Evolutionary conservation across 352 stramenopile genomes (phyloP).

Genomic region (Phytophthora foliorum): DNA sequence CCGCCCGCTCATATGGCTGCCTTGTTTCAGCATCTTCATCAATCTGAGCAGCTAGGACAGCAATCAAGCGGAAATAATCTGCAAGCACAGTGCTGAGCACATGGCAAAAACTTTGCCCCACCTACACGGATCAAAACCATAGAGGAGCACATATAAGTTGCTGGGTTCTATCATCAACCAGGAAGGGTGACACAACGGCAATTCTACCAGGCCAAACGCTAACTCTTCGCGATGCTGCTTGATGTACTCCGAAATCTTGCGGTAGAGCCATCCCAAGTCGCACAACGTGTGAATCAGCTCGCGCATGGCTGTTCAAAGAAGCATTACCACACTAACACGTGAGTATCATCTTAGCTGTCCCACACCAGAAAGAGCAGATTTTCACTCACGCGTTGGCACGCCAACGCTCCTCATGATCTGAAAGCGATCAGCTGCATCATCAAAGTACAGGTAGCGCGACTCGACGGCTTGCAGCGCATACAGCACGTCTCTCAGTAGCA

Average conservation of each 20-base stretch:
- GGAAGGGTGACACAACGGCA: background rate
- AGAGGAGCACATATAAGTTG: constrained; percentile 22
- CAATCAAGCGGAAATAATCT: constrained; percentile 95
- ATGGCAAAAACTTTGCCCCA: constrained; percentile 92
- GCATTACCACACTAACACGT: constrained; percentile 4
- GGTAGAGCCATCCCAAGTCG: constrained; percentile 93
- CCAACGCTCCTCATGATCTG: constrained; percentile 82
- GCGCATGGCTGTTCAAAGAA: constrained; percentile 69
- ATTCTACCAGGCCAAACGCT: constrained; percentile 63
- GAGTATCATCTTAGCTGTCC: constrained; percentile 8
- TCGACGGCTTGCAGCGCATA: constrained; percentile 95
- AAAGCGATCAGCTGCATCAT: constrained; percentile 77
- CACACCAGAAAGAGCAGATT: background rate
- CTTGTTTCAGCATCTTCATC: constrained; percentile 81
- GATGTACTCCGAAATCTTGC: constrained; percentile 85
- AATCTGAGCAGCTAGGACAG: constrained; percentile 92
- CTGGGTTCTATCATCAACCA: background rate
- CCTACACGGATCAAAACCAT: constrained; percentile 39
- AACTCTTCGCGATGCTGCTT: constrained; percentile 79
- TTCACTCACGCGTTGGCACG: constrained; percentile 80
- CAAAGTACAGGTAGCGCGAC: constrained; percentile 90
- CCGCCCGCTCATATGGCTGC: constrained; percentile 43
- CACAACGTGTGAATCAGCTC: constrained; percentile 87
- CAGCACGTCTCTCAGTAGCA: constrained; percentile 92
- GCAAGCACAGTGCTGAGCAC: constrained; percentile 92